Conservation (phyloP, 805 yeast genomes). For the Candida railenensis region DNA sequence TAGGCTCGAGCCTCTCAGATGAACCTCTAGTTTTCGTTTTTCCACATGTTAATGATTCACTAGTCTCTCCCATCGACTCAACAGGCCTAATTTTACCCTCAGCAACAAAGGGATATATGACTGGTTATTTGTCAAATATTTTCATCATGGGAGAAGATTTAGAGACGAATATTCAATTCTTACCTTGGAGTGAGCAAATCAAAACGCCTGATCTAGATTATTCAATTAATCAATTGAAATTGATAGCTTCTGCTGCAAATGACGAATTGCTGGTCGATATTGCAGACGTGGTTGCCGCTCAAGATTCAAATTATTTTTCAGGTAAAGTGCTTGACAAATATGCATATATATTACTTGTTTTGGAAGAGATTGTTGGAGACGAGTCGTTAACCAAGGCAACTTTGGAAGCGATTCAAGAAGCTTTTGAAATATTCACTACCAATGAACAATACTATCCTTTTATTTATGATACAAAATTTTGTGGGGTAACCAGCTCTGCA, state of each 20-base stretch:
- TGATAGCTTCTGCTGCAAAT: conserved; percentile 12
- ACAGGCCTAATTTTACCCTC: conserved; percentile 45
- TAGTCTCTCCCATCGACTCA: conserved; percentile 25
- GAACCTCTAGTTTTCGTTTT: conserved; percentile 56
- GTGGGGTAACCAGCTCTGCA: conserved; percentile 27
- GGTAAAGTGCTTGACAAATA: conserved; percentile 27
- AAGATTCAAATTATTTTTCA: conserved; percentile 20
- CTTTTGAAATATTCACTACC: conserved; percentile 15
- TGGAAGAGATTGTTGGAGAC: conserved; percentile 22
- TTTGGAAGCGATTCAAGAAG: conserved; percentile 14
- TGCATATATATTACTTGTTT: conserved; percentile 15
- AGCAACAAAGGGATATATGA: conserved; percentile 48
- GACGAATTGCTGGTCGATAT: conserved; percentile 18
- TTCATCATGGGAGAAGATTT: conserved; percentile 43
- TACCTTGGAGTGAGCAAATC: conserved; percentile 28
- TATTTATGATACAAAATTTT: conserved; percentile 26
- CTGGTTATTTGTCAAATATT: conserved; percentile 41
- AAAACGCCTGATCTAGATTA: background rate
- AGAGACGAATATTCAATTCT: conserved; percentile 45
- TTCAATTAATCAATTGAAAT: conserved; percentile 4
- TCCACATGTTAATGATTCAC: conserved; percentile 60
- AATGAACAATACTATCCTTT: conserved; percentile 22
- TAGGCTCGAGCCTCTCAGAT: conserved; percentile 48
- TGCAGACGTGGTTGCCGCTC: conserved; percentile 11
- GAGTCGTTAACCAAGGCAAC: conserved; percentile 12